Conservation (phyloP, 306 rosid genomes). For the Citrullus colocynthis region DNA sequence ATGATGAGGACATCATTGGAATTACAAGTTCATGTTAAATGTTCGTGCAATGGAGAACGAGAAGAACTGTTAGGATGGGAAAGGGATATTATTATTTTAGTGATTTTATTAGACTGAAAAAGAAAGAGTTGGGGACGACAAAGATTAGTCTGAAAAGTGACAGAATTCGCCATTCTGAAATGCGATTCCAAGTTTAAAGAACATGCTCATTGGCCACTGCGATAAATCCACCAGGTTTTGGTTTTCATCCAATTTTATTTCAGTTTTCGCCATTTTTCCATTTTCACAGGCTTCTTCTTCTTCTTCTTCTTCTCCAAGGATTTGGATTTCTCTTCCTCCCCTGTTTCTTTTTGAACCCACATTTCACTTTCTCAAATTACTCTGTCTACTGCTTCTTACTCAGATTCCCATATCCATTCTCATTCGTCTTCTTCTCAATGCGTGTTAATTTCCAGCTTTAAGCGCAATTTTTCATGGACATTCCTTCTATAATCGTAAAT, state of each 20-base stretch:
- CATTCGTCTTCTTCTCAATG: neutral
- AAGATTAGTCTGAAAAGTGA: neutral
- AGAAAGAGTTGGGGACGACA: neutral
- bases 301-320: slow-evolving; percentile 33
- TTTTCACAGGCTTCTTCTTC: neutral
- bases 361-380: neutral
- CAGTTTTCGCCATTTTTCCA: neutral
- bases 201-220: neutral
- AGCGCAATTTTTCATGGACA: slow-evolving; percentile 14
- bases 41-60: neutral
- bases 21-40: neutral
- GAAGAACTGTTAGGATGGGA: neutral
- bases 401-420: neutral
- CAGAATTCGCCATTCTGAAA: neutral
- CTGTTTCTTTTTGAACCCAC: neutral
- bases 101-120: neutral
- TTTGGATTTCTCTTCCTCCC: neutral
- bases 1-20: slow-evolving; percentile 14
- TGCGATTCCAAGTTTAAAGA: neutral
- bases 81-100: neutral
- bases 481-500: neutral
- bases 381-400: neutral
- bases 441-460: neutral
- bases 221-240: neutral
- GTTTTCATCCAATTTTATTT: neutral